Percentiles rank a stretch among this genome's conserved stretches.
Conservation (phyloP, 1,284 basidiomycete genomes). For the Paramarasmius palmivorus region DNA sequence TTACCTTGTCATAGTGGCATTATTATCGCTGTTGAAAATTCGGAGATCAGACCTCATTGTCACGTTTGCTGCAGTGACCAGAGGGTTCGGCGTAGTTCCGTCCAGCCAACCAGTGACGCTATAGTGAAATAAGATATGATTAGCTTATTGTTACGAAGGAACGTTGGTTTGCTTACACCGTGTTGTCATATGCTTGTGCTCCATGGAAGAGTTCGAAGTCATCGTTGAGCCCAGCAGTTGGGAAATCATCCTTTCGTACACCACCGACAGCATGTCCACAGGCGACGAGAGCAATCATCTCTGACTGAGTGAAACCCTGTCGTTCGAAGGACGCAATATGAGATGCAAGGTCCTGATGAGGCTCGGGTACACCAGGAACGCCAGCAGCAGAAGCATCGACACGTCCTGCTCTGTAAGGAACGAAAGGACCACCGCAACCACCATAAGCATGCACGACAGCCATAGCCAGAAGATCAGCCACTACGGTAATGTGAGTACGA, state of each 20-base stretch:
- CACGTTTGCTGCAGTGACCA: slow-evolving; percentile 10
- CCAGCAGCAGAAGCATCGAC: slow-evolving; percentile 27
- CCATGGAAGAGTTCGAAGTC: slow-evolving; percentile 19
- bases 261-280: slow-evolving; percentile 35
- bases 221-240: slow-evolving; percentile 18
- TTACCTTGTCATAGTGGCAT: slow-evolving; percentile 12
- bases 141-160: slow-evolving; percentile 25
- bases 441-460: too few relatives aligned
- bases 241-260: slow-evolving; percentile 31
- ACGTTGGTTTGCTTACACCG: slow-evolving; percentile 17
- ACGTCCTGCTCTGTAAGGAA: slow-evolving; percentile 28
- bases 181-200: slow-evolving; percentile 25
- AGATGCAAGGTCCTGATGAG: slow-evolving; percentile 26
- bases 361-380: slow-evolving; percentile 28
- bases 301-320: slow-evolving; percentile 27
- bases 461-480: too few relatives aligned
- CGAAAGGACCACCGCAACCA: too few relatives aligned
- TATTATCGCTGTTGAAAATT: slow-evolving; percentile 12
- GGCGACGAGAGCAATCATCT: slow-evolving; percentile 34
- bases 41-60: slow-evolving; percentile 11
- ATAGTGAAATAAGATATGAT: slow-evolving; percentile 24
- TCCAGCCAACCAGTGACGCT: slow-evolving; percentile 12
- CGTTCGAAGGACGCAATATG: slow-evolving; percentile 25
- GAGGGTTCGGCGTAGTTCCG: slow-evolving; percentile 9
- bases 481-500: too few relatives aligned